These are phyloP conservation scores for Arthrobotrys iridis DNA, from an alignment of 2,329 filamentous ascomycete genomes.

Conservation along the genomic window DNA sequence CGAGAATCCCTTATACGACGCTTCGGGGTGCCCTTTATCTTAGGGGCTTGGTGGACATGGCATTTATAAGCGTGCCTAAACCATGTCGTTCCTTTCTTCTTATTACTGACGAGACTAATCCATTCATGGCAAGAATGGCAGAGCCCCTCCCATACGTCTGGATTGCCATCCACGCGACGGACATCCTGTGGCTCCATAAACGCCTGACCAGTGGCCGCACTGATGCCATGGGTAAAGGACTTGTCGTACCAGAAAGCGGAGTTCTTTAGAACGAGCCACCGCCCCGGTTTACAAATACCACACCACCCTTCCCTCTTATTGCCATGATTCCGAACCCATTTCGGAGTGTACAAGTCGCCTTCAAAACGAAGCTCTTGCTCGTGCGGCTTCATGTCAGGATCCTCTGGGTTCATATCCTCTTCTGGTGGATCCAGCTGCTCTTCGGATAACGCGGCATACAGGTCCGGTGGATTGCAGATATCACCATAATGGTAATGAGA, in stretches of 20 bases:
- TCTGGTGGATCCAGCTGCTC: conserved; percentile 78
- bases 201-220: conserved; percentile 78
- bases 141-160: conserved; percentile 82
- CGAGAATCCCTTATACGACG: conserved; percentile 62
- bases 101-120: conserved; percentile 82
- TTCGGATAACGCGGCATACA: conserved; percentile 78
- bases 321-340: conserved; percentile 84
- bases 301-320: conserved; percentile 92
- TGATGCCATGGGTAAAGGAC: conserved; percentile 87
- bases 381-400: conserved; percentile 78
- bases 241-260: conserved; percentile 95
- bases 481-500: conserved; percentile 78
- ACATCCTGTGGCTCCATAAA: conserved; percentile 82
- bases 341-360: conserved; percentile 83
- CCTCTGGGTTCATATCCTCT: conserved; percentile 81
- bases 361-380: conserved; percentile 82
- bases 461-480: conserved; percentile 77
- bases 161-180: conserved; percentile 79
- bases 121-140: conserved; percentile 82
- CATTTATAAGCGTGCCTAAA: conserved; percentile 85
- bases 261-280: conserved; percentile 89
- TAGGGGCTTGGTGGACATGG: conserved; percentile 68
- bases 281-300: conserved; percentile 83
- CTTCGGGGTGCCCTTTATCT: conserved; percentile 76
- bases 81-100: conserved; percentile 93